These are phyloP conservation scores for Neurospora hispaniola DNA, from an alignment of 495 filamentous ascomycete genomes.

Conservation along the genomic window DNA sequence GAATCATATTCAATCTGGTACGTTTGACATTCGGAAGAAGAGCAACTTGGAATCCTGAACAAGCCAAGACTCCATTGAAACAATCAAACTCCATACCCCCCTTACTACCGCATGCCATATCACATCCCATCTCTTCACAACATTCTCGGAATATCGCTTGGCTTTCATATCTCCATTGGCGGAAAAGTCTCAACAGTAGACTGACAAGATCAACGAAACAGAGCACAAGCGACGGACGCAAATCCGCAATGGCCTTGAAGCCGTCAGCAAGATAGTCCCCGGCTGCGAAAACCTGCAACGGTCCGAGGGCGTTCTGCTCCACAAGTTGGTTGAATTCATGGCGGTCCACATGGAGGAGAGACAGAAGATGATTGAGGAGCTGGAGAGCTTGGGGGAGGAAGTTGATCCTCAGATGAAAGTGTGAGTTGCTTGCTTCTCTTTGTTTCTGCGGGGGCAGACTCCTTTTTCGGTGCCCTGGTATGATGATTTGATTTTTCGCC, in stretches of 20 bases:
- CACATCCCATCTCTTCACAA: background rate
- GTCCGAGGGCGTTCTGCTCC: constrained; percentile 75
- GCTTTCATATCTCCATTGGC: background rate
- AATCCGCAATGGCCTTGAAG: constrained; percentile 81
- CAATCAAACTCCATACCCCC: background rate
- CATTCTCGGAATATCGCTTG: background rate
- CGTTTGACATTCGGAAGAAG: background rate
- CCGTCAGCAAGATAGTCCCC: constrained; percentile 70
- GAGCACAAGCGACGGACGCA: constrained; percentile 83
- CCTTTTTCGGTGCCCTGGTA: background rate
- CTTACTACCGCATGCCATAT: background rate
- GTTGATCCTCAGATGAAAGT: constrained; percentile 12
- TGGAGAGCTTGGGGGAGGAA: constrained; percentile 13
- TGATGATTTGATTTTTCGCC: too few relatives aligned
- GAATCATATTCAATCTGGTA: constrained; percentile 74
- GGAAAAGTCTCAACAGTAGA: background rate
- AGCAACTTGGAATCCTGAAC: background rate
- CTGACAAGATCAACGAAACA: constrained; percentile 8
- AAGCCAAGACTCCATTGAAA: background rate
- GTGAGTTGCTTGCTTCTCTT: constrained; percentile 7
- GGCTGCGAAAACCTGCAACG: constrained; percentile 73
- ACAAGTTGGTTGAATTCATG: constrained; percentile 65
- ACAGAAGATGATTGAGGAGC: constrained; percentile 38
- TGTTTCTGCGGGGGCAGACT: background rate
- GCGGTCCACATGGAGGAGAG: constrained; percentile 52